Conservation (phyloP, 1,139 yeast species). For the Nakaseomyces glabratus region DNA sequence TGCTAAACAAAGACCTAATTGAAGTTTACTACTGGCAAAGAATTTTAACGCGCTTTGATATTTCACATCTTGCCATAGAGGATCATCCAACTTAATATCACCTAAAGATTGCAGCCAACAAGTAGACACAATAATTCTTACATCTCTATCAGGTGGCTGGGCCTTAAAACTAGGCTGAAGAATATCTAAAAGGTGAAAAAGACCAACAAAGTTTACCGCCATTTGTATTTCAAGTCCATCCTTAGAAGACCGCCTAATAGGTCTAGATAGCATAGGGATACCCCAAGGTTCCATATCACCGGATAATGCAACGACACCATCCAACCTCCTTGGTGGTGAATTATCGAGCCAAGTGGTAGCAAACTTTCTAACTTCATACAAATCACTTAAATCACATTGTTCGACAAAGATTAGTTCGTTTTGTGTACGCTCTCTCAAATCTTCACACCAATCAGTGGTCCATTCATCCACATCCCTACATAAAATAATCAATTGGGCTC, state of each 20-base stretch:
- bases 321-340: slow-evolving; percentile 80
- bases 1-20: slow-evolving; percentile 61
- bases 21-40: slow-evolving; percentile 73
- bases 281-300: slow-evolving; percentile 66
- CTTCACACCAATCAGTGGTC: slow-evolving; percentile 72
- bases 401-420: slow-evolving; percentile 82
- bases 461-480: slow-evolving; percentile 65
- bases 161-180: slow-evolving; percentile 72
- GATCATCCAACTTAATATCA: slow-evolving; percentile 53
- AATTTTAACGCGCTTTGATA: slow-evolving; percentile 66
- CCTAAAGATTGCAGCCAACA: slow-evolving; percentile 76
- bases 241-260: slow-evolving; percentile 45
- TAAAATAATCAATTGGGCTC: slow-evolving; percentile 79
- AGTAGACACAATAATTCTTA: slow-evolving; percentile 63
- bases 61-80: slow-evolving; percentile 52
- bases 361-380: slow-evolving; percentile 74
- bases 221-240: slow-evolving; percentile 86
- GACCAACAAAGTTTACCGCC: slow-evolving; percentile 73
- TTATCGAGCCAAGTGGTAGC: slow-evolving; percentile 94
- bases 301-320: slow-evolving; percentile 82
- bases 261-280: slow-evolving; percentile 17
- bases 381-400: slow-evolving; percentile 67
- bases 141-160: slow-evolving; percentile 94
- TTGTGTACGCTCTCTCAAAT: slow-evolving; percentile 56
- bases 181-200: slow-evolving; percentile 69